Evolutionary conservation across 2,329 filamentous ascomycete genomes (phyloP), one percentile per base, ranked within the genome.

Genomic region (Lasiodiplodia theobromae): DNA sequence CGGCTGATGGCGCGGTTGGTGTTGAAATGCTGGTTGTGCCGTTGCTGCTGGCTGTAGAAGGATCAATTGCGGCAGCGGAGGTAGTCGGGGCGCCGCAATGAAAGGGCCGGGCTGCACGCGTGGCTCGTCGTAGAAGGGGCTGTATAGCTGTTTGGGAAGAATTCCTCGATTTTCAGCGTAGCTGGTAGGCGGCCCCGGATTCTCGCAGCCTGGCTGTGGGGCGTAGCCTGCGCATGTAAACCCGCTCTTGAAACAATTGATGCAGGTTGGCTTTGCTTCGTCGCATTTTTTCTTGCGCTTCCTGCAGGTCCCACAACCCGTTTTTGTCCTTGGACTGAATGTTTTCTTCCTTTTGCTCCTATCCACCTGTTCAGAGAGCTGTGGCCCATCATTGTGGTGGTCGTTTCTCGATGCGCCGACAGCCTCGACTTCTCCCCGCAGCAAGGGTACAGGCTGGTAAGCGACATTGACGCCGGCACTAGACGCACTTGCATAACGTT

Each of bases 231-330:
- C 91, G 78, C 96, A 99, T 40, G 92, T 84, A 78, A 98, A 98
- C 18, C 92, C 93, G 54, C 96, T 95, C 70, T 93, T 91, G 67
- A 92, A 86, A 81, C 96, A 99, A 76, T 99, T 98, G 77, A 91
- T 92, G 81, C 96, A 98, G 79, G 93, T 89, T 31, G 96, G 96
- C 79, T 97, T 96, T 66, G 87, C 88, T 83, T 98, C 96, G 77
- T 98, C 95, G 77, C 96, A 98, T 82, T 98, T 98, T 88, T 98
- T 98, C 86, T 98, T 98, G 69, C 95, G 88, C 77, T 89, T 88
- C 70, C 95, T 87, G 78, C 95, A 98, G 6, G 95, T 98, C 81
- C 97, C 89, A 79, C 95, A 98, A 37, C 94, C 94, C 11, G 94
- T 97, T 82, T 98, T 98, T 23, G 95, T 97, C 69, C 95, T 88